Percentiles rank a stretch among this genome's conserved stretches.
phyloP scores from a whole-genome alignment of 108 stramenopile genomes.

The Discostella stelligeroides region DNA sequence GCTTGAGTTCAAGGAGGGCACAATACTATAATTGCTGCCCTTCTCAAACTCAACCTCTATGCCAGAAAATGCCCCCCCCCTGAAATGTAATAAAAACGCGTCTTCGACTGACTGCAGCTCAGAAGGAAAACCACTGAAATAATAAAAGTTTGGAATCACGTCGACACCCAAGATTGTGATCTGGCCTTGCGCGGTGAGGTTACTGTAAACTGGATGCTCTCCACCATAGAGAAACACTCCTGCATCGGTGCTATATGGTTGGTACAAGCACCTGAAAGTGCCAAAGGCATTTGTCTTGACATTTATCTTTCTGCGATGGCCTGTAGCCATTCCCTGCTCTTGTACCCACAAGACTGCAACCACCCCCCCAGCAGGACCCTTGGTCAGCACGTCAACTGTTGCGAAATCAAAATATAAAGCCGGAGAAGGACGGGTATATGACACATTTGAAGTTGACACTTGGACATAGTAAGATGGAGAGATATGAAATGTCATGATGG shows the following conservation, averaged over 20 bases:
- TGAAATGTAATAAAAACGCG: conserved; percentile 18
- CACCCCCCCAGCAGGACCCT: conserved; percentile 17
- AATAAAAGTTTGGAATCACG: conserved; percentile 13
- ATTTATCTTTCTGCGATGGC: conserved; percentile 23
- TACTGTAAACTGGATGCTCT: conserved; percentile 26
- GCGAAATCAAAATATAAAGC: conserved; percentile 21
- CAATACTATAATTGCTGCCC: conserved; percentile 1
- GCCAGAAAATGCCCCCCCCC: conserved; percentile 27
- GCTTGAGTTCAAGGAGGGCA: conserved; percentile 11
- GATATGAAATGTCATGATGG: conserved; percentile 5
- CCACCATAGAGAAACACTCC: conserved; percentile 28
- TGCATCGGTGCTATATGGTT: conserved; percentile 27
- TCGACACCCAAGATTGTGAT: conserved; percentile 19
- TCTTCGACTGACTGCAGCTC: conserved; percentile 12
- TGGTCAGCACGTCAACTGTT: conserved; percentile 11
- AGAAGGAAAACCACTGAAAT: conserved; percentile 14
- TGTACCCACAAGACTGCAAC: conserved; percentile 31
- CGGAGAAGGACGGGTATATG: conserved; percentile 23
- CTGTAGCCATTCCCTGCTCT: conserved; percentile 12
- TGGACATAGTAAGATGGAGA: conserved; percentile 27
- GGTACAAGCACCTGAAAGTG: conserved; percentile 8
- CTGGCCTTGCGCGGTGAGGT: conserved; percentile 27
- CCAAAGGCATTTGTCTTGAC: conserved; percentile 31
- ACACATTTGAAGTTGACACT: conserved; percentile 9
- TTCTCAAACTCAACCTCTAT: conserved; percentile 22